phyloP scores from a whole-genome alignment of 257 asterid species.

The Solanum lycopersicoides region DNA sequence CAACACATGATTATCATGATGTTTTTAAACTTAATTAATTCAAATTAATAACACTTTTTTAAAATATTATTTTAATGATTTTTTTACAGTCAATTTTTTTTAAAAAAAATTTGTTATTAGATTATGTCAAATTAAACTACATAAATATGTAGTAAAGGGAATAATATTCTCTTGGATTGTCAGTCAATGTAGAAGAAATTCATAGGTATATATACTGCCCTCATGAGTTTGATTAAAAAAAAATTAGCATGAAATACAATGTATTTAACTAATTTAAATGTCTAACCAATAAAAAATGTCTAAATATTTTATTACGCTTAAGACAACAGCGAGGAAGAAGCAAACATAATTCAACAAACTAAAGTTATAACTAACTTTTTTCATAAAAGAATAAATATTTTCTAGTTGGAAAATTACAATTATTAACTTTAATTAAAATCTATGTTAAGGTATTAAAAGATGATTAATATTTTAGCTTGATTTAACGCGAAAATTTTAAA shows the following conservation, averaged over 20 bases:
- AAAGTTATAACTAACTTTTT: too few species aligned
- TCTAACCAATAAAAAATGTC: neutral
- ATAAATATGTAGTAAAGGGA: neutral
- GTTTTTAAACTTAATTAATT: neutral
- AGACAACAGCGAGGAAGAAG: neutral
- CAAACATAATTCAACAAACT: neutral
- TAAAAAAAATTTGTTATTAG: neutral
- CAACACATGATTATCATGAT: neutral
- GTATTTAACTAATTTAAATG: neutral
- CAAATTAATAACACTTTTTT: neutral
- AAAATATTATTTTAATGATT: neutral
- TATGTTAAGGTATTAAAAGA: neutral
- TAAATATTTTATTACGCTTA: neutral
- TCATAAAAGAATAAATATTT: too few species aligned
- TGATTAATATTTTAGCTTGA: neutral
- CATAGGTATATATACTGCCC: neutral
- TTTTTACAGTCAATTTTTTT: neutral
- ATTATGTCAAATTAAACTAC: neutral
- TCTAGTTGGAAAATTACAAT: neutral
- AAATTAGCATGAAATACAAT: too few species aligned
- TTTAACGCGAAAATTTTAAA: too few species aligned
- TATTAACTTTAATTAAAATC: neutral
- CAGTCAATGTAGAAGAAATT: neutral
- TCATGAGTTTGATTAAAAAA: neutral
- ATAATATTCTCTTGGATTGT: neutral